Percentiles rank a stretch among this genome's conserved stretches.
These are phyloP conservation scores for Sequoia sempervirens DNA, from an alignment of 75 land plant genomes.

Conservation along the genomic window DNA sequence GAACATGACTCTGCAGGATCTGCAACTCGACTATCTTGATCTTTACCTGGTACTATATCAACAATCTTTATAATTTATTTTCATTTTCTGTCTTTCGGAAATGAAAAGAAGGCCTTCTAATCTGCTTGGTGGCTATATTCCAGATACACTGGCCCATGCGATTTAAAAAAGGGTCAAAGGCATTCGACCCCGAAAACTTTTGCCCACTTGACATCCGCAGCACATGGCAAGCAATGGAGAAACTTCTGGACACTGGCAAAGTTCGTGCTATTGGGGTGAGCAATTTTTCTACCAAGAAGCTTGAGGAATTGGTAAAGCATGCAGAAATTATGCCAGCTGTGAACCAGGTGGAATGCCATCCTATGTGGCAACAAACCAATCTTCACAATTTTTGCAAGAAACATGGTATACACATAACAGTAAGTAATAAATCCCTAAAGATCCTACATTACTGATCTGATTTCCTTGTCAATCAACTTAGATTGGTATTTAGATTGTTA, in stretches of 20 bases:
- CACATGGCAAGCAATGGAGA: constrained; percentile 85
- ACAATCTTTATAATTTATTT: background rate
- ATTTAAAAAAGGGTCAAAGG: constrained; percentile 48
- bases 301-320: constrained; percentile 51
- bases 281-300: constrained; percentile 72
- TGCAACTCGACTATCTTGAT: constrained; percentile 85
- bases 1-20: constrained; percentile 48
- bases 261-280: constrained; percentile 82
- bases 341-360: constrained; percentile 92
- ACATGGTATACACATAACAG: constrained; percentile 63
- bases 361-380: constrained; percentile 77
- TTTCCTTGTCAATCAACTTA: background rate
- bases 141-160: constrained; percentile 92
- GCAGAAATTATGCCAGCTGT: constrained; percentile 87
- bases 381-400: constrained; percentile 53
- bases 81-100: background rate
- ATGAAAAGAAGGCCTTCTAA: background rate
- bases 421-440: constrained; percentile 42
- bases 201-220: constrained; percentile 46
- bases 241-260: constrained; percentile 54
- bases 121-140: background rate
- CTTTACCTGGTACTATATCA: constrained; percentile 58
- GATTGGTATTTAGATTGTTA: background rate
- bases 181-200: constrained; percentile 51
- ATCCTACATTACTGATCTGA: background rate